Evolutionary conservation across 2,329 filamentous ascomycete species (phyloP), one percentile per base, ranked within the genome.

Genomic region (Colletotrichum caudatum): DNA sequence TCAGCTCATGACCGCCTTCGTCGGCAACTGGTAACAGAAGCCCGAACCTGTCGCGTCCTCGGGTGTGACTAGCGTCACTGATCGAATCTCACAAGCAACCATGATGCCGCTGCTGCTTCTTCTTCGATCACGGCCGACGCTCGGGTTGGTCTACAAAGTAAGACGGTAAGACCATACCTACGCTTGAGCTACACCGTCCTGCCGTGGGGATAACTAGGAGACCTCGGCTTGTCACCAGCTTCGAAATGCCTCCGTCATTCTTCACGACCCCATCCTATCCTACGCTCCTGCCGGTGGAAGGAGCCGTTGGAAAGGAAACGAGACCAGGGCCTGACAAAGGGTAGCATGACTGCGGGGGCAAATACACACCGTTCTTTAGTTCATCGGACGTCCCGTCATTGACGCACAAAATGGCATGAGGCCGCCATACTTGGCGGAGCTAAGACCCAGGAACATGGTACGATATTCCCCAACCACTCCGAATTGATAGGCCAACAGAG

Each of bases 391-490:
- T 71, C 50, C 68, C 64, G 56, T 60, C 44, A 23, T 53, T 35
- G 35, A 41, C 48, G 57, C 35, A 39, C 57, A 51, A 41, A 35
- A 70, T 37, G 65, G 65, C 63, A 57, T 57, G 64, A 70, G 33
- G 66, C 33, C 33, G 58, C 67, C 62, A 60, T 66, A 66, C 63
- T 61, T 37, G 56, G 48, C 29, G 39, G 48, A n/a, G 62, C 44
- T 57, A 67, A 66, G 63, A 57, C 67, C 64, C 63, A 39, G 50
- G 63, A 56, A 33, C 48, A 66, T 66, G 67, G 54, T 56, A 69
- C 48, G 62, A 66, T 69, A 48, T 35, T 60, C 16, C 37, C 48
- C 54, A 66, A 48, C 68, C 41, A 41, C 64, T 35, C 33, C 48
- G 11, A 29, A 23, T 39, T 66, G 67, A 70, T 67, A 67, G 68